Evolutionary conservation across 495 filamentous ascomycete genomes (phyloP), one percentile per base, ranked within the genome.

Genomic region (Bryoglossum gracile): DNA sequence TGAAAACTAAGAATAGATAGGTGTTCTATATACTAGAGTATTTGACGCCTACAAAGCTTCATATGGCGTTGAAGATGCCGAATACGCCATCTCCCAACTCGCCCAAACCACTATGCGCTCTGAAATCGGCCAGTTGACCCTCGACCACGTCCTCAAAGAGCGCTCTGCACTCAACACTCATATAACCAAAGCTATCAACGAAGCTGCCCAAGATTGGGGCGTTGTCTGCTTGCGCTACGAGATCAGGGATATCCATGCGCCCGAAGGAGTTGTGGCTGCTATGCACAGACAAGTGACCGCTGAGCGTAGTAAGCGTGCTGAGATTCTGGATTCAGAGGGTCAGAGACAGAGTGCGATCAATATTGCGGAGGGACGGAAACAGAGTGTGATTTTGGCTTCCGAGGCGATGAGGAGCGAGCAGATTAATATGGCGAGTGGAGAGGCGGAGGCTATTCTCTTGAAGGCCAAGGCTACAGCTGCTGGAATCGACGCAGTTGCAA

Each of bases 261-360:
- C 92, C 0, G 86, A 86, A 4, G 82, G 82, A 34, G 92, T 97
- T 17, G 91, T 97, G 32, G 84, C 83, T 43, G 92, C 92, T 50
- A 98, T 98, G 94, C 94, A 98, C 69, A 78, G 92, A 23, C 91
- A 96, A 65, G 92, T 98, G 13, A 96, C 91, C 3, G 92, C 92
- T 0, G 92, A 98, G 71, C 82, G 92, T 1, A 89, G 84, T 55
- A 98, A 98, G 75, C 83, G 92, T 26, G 92, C 92, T 43, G 92
- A 98, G 71, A 98, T 98, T 54, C 72, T 98, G 13, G 92, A 98
- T 43, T 90, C 84, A 2, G 92, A 98, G 52, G 92, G 92, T 56
- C 94, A 97, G 67, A 73, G 92, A 24, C 92, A 98, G 72, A 86
- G 79, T 55, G 94, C 92, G 4, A 98, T 98, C 73, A 98, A 98